Evolutionary conservation across 1,284 basidiomycete species (phyloP).

Genomic region (Ustilago xerochloae): DNA sequence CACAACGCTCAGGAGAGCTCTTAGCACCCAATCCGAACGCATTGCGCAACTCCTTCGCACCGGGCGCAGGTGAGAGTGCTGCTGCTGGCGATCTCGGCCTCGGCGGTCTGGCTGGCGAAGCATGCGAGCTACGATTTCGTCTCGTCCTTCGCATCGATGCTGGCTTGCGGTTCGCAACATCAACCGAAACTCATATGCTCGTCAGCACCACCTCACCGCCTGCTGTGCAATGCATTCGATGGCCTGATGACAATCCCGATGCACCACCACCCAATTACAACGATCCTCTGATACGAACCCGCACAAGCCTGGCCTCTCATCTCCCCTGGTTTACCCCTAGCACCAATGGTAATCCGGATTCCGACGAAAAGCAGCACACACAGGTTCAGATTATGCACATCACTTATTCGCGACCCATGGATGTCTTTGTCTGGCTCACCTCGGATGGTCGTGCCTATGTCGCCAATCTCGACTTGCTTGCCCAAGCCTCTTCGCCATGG

Average conservation of each 20-base stretch:
- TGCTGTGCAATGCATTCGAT: constrained; percentile 64
- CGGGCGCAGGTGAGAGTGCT: constrained; percentile 57
- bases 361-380: neutral
- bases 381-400: constrained; percentile 30
- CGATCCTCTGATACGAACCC: constrained; percentile 43
- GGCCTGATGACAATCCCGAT: constrained; percentile 51
- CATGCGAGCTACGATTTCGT: constrained; percentile 54
- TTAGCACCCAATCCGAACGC: constrained; percentile 48
- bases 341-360: neutral
- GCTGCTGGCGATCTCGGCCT: constrained; percentile 44
- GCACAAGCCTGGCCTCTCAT: constrained; percentile 40
- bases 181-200: constrained; percentile 55
- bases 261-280: constrained; percentile 26
- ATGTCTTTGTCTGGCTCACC: constrained; percentile 61
- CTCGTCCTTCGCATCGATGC: constrained; percentile 63
- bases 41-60: constrained; percentile 51
- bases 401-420: constrained; percentile 59
- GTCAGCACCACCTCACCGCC: constrained; percentile 59
- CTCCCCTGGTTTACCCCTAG: constrained; percentile 40
- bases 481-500: constrained; percentile 32
- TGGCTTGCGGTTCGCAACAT: constrained; percentile 48
- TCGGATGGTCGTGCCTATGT: constrained; percentile 58
- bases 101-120: constrained; percentile 41
- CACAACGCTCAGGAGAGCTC: constrained; percentile 37
- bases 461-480: constrained; percentile 45